Conservation (phyloP, 208 protist genomes). For the Trypanosoma platydactyli region DNA sequence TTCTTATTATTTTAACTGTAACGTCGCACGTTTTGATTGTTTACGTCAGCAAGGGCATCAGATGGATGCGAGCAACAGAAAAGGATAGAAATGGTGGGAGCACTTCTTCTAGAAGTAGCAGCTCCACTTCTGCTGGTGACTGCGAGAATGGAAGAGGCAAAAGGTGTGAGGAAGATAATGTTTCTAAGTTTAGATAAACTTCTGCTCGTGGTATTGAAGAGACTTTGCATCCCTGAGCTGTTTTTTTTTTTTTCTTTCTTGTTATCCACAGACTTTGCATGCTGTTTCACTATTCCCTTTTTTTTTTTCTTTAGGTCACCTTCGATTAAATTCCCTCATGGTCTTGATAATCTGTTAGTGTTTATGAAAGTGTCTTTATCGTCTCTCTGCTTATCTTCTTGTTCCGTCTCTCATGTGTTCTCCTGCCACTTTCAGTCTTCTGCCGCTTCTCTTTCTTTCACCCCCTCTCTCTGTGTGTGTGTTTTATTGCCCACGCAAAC, state of each 20-base stretch:
- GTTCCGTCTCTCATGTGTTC: neutral
- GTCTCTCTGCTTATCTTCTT: neutral
- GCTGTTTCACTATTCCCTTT: no score
- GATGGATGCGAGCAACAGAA: neutral
- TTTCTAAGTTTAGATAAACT: neutral
- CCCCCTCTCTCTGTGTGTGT: neutral
- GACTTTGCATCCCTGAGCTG: neutral
- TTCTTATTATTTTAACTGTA: conserved; percentile 43
- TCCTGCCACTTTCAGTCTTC: neutral
- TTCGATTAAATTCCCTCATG: no score
- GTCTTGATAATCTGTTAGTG: no score
- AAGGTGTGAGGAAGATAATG: neutral
- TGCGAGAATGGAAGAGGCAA: neutral
- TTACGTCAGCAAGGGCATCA: neutral
- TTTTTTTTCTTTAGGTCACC: no score
- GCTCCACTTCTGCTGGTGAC: neutral
- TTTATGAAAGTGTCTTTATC: neutral
- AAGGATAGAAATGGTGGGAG: neutral
- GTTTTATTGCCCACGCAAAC: neutral
- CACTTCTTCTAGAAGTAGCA: neutral
- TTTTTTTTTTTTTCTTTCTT: conserved; percentile 12
- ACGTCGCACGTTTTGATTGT: conserved; percentile 31
- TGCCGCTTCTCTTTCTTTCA: neutral
- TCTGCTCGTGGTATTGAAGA: neutral
- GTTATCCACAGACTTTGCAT: no score